These are phyloP conservation scores for Trichosanthes cucumerina DNA, from an alignment of 306 rosid genomes.

Conservation along the genomic window DNA sequence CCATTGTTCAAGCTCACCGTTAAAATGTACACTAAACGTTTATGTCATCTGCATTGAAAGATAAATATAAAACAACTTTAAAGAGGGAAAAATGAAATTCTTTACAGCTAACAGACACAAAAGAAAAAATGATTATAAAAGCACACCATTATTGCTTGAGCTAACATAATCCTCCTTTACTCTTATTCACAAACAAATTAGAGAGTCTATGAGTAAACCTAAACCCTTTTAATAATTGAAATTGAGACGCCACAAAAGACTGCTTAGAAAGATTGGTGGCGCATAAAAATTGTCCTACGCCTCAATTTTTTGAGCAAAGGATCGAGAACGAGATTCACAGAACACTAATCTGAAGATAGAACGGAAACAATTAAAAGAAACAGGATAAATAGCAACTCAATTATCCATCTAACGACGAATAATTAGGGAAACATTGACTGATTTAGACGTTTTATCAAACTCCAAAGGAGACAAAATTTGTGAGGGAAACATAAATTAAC, in stretches of 20 bases:
- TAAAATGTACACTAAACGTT: slow-evolving; percentile 12
- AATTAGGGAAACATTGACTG: slow-evolving; percentile 7
- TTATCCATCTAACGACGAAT: background rate
- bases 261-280: background rate
- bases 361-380: background rate
- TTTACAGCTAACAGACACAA: background rate
- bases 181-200: background rate
- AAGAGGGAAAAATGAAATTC: background rate
- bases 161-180: background rate
- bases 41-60: slow-evolving; percentile 34
- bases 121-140: background rate
- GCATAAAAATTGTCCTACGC: background rate
- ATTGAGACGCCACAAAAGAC: background rate
- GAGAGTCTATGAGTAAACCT: slow-evolving; percentile 1
- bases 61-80: slow-evolving; percentile 13
- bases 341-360: background rate
- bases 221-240: background rate
- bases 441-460: slow-evolving; percentile 21
- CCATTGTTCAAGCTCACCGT: slow-evolving; percentile 43
- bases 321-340: background rate
- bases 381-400: background rate
- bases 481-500: background rate
- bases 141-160: background rate
- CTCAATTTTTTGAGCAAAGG: background rate
- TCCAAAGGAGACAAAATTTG: slow-evolving; percentile 11